These are phyloP conservation scores for Stagonosporopsis tanaceti DNA, from an alignment of 2,329 filamentous ascomycete genomes.

Conservation along the genomic window DNA sequence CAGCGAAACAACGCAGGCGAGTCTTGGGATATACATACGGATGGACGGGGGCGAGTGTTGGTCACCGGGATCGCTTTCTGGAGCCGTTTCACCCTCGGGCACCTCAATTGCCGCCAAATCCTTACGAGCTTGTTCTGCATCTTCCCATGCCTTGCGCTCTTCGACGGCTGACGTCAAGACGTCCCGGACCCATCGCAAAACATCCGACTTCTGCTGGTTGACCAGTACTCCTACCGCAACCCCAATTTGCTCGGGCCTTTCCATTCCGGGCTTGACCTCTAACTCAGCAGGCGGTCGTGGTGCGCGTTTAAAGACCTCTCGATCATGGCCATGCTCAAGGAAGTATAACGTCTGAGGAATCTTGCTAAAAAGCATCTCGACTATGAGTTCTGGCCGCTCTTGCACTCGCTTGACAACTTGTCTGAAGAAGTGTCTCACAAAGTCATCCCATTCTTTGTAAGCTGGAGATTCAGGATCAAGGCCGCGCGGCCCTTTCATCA, in stretches of 20 bases:
- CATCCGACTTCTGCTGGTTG: slow-evolving; percentile 78
- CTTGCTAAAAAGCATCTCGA: slow-evolving; percentile 96
- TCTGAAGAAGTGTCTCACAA: slow-evolving; percentile 83
- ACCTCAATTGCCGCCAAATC: slow-evolving; percentile 48
- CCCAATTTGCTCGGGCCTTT: slow-evolving; percentile 72
- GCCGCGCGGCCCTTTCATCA: slow-evolving; percentile 87
- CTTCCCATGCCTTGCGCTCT: slow-evolving; percentile 80
- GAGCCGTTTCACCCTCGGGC: slow-evolving; percentile 29
- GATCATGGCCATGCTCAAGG: slow-evolving; percentile 89
- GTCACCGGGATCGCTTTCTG: slow-evolving; percentile 48
- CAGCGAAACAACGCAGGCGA: slow-evolving; percentile 32
- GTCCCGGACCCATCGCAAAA: slow-evolving; percentile 82
- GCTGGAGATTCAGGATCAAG: slow-evolving; percentile 71
- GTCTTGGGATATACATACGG: slow-evolving; percentile 27
- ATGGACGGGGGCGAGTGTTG: slow-evolving; percentile 55
- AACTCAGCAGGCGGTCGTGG: slow-evolving; percentile 79
- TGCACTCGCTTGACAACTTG: slow-evolving; percentile 85
- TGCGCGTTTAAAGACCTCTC: slow-evolving; percentile 71
- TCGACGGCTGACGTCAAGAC: slow-evolving; percentile 72
- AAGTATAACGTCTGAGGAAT: slow-evolving; percentile 83
- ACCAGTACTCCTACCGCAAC: slow-evolving; percentile 82
- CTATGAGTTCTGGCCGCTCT: slow-evolving; percentile 82
- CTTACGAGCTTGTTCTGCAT: slow-evolving; percentile 69
- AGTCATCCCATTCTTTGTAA: slow-evolving; percentile 90
- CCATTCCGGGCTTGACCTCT: slow-evolving; percentile 77